Conservation (phyloP, 1,284 basidiomycete species). For the Inonotus obliquus region DNA sequence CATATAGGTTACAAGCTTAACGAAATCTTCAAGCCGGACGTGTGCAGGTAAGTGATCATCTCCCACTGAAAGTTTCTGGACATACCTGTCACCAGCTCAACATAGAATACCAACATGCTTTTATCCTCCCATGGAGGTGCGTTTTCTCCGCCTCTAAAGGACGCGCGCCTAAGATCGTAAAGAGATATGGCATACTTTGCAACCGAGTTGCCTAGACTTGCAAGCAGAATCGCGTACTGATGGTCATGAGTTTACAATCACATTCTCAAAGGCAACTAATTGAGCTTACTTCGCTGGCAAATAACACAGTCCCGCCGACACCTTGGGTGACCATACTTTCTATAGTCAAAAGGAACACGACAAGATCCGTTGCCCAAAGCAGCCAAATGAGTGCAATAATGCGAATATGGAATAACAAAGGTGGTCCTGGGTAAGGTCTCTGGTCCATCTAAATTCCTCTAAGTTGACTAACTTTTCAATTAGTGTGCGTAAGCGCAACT, state of each 20-base stretch:
- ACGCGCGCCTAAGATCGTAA: conserved; percentile 77
- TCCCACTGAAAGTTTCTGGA: conserved; percentile 2
- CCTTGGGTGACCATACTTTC: conserved; percentile 78
- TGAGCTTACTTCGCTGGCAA: conserved; percentile 83
- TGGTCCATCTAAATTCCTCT: conserved; percentile 85
- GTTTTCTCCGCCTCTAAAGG: conserved; percentile 73
- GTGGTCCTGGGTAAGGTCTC: conserved; percentile 80
- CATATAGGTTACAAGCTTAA: conserved; percentile 90
- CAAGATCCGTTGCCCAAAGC: conserved; percentile 65
- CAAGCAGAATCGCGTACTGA: conserved; percentile 88
- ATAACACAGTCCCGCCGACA: conserved; percentile 87
- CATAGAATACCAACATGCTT: conserved; percentile 95
- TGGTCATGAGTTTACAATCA: conserved; percentile 10
- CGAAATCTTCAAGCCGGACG: conserved; percentile 60
- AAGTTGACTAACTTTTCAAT: not conserved
- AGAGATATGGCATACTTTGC: conserved; percentile 85
- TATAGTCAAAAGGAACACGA: conserved; percentile 73
- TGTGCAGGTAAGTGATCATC: conserved; percentile 6
- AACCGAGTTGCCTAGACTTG: conserved; percentile 73
- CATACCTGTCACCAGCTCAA: conserved; percentile 87
- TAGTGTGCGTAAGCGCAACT: conserved; percentile 27
- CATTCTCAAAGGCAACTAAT: not conserved
- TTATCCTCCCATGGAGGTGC: conserved; percentile 96
- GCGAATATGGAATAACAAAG: conserved; percentile 79
- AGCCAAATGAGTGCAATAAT: conserved; percentile 69